Percentiles rank a stretch among this genome's conserved stretches.
Conservation (phyloP, 2,329 filamentous ascomycete species). For the Ceratocystis papillata region DNA sequence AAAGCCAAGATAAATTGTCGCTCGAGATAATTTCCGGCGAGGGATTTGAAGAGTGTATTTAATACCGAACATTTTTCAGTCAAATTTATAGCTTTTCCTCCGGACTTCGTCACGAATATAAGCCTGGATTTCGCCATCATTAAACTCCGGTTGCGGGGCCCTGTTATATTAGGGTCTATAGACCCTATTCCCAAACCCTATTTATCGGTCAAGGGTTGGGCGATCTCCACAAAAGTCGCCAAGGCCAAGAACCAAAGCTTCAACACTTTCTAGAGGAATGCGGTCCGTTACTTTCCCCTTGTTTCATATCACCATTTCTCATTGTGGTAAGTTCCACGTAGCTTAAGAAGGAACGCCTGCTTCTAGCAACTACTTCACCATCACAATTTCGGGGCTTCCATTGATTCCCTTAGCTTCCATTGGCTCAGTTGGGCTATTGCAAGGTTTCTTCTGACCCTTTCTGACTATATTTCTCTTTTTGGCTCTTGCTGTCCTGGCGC, state of each 20-base stretch:
- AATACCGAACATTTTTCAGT: not conserved
- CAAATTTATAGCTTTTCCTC: not conserved
- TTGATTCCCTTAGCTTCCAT: not conserved
- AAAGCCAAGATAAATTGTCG: not conserved
- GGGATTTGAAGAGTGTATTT: not conserved
- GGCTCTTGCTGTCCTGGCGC: not conserved
- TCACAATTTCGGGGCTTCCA: not conserved
- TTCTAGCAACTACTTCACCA: not conserved
- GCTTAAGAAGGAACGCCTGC: not conserved
- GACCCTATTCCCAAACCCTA: too few species aligned
- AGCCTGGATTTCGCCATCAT: conserved; percentile 18
- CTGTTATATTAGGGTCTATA: not conserved
- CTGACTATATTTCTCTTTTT: not conserved
- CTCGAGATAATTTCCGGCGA: not conserved
- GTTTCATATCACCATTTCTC: conserved; percentile 10
- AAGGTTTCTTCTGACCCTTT: conserved; percentile 3
- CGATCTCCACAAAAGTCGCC: not conserved
- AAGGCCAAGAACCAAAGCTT: conserved; percentile 22
- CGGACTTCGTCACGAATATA: not conserved
- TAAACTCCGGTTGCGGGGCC: conserved; percentile 17
- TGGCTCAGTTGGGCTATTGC: not conserved
- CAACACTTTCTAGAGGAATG: conserved; percentile 24
- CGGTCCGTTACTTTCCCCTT: not conserved
- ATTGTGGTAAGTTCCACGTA: conserved; percentile 17
- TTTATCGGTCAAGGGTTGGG: not conserved